Conservation (phyloP, 176 grass and related monocot species). For the Carex myosuroides region DNA sequence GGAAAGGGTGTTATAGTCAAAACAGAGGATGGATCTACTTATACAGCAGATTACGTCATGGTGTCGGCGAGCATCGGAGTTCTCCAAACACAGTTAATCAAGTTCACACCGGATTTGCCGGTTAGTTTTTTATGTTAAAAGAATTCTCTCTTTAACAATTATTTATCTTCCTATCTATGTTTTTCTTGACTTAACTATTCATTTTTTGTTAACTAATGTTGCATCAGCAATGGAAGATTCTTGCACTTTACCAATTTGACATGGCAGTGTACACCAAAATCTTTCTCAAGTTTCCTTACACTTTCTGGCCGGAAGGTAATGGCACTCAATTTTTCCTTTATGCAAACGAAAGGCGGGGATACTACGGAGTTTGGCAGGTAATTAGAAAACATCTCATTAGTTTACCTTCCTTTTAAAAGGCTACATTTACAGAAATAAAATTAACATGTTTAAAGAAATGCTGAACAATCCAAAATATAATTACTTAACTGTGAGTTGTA, state of each 20-base stretch:
- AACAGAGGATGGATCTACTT: conserved; percentile 40
- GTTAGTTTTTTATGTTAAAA: conserved; percentile 26
- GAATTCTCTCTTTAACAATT: neutral
- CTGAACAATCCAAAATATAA: neutral
- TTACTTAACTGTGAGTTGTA: neutral
- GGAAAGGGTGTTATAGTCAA: conserved; percentile 16
- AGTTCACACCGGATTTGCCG: conserved; percentile 42
- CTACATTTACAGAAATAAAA: neutral
- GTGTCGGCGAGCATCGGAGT: conserved; percentile 52
- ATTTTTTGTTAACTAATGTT: neutral
- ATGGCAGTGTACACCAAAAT: conserved; percentile 74
- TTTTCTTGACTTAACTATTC: neutral
- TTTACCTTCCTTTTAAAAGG: too few relatives aligned
- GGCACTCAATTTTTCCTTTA: conserved; percentile 59
- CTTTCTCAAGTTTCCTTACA: conserved; percentile 53
- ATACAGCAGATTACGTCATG: conserved; percentile 44
- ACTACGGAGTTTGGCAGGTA: conserved; percentile 60
- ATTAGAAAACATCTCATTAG: neutral
- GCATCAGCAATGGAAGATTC: conserved; percentile 40
- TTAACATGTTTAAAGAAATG: neutral
- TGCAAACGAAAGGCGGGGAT: conserved; percentile 45
- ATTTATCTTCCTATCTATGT: neutral
- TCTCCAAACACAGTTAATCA: conserved; percentile 53
- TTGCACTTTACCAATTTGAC: conserved; percentile 46
- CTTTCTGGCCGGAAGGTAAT: conserved; percentile 50